Conservation (phyloP, 306 rosid species). For the Amphicarpaea edgeworthii region DNA sequence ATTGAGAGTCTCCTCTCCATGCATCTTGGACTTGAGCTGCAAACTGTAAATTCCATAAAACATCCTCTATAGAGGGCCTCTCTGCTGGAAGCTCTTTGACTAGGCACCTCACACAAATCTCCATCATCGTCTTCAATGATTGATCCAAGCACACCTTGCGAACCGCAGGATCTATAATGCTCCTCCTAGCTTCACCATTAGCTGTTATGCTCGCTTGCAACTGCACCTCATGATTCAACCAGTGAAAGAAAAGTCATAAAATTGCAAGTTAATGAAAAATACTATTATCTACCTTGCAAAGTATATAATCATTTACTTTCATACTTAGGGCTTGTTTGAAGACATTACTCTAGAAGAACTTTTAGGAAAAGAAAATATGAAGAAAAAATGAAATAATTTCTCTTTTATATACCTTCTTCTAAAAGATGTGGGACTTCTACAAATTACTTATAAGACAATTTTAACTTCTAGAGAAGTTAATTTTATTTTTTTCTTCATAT, state of each 20-base stretch:
- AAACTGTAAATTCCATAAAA: constrained; percentile 94
- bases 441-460: no score
- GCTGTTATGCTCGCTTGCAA: constrained; percentile 71
- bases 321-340: no score
- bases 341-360: no score
- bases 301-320: not conserved
- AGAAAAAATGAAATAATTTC: no score
- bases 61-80: constrained; percentile 88
- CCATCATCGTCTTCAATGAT: constrained; percentile 94
- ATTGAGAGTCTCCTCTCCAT: constrained; percentile 75
- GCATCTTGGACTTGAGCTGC: constrained; percentile 98
- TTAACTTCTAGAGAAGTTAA: no score
- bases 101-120: constrained; percentile 85
- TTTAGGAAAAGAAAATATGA: no score
- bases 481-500: no score
- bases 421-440: no score
- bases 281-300: not conserved
- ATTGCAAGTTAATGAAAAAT: constrained; percentile 29
- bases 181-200: constrained; percentile 67
- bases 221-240: constrained; percentile 52
- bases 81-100: constrained; percentile 60
- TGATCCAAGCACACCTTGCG: constrained; percentile 68
- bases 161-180: constrained; percentile 72
- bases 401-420: no score
- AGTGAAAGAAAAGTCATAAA: constrained; percentile 4